Conservation (phyloP, 83 land plant genomes). For the Picea abies region DNA sequence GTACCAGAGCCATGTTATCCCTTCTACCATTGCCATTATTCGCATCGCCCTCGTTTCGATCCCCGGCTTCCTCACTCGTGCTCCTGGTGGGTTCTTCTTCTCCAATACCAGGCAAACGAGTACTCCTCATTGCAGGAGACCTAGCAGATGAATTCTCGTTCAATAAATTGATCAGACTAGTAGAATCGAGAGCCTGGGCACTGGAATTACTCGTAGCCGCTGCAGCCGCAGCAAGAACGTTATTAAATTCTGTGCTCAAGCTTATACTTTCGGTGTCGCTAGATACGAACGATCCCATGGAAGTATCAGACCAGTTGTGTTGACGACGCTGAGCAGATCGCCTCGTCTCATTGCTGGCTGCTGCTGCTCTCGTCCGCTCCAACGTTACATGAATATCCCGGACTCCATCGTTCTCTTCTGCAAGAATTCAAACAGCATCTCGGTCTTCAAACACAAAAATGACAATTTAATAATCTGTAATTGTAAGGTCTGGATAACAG, state of each 20-base stretch:
- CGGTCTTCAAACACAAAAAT: no score
- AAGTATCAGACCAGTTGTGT: constrained; percentile 13
- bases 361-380: not conserved
- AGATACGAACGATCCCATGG: not conserved
- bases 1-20: constrained; percentile 9
- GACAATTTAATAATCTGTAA: no score
- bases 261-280: constrained; percentile 12
- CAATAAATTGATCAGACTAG: constrained; percentile 5
- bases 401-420: not conserved
- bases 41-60: not conserved
- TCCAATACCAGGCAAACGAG: constrained; percentile 19
- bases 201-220: not conserved
- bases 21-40: not conserved
- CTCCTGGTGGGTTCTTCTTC: constrained; percentile 52
- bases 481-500: no score
- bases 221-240: not conserved
- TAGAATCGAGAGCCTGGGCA: constrained; percentile 29
- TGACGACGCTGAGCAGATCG: not conserved
- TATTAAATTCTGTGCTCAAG: constrained; percentile 9
- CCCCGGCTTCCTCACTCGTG: constrained; percentile 26
- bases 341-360: not conserved
- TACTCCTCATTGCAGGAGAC: not conserved
- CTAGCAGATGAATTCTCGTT: not conserved
- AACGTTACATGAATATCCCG: not conserved
- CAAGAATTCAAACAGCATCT: no score